These are phyloP conservation scores for Coemansia sp. DNA, from an alignment of 192 early-diverging fungal genomes.

Conservation along the genomic window DNA sequence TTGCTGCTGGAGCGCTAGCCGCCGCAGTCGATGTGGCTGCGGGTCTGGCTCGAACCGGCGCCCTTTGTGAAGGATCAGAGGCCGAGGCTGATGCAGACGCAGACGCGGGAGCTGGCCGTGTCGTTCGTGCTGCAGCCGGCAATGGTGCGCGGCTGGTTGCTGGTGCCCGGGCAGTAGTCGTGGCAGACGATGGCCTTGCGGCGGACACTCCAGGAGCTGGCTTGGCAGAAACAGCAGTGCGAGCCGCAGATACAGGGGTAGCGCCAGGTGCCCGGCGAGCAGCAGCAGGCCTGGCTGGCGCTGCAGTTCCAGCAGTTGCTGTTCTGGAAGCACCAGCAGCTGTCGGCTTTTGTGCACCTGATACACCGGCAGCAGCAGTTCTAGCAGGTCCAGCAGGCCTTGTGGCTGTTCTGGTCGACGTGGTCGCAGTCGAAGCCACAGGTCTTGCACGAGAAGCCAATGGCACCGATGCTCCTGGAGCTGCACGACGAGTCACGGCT, in stretches of 20 bases:
- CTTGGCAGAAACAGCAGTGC: conserved; percentile 15
- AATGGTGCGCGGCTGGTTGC: not conserved
- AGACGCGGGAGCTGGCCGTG: conserved; percentile 10
- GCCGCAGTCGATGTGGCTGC: not conserved
- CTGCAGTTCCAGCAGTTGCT: not conserved
- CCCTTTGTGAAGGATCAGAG: not conserved
- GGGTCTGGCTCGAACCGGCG: conserved; percentile 3
- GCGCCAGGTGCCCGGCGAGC: conserved; percentile 2
- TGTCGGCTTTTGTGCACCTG: not conserved
- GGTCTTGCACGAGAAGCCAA: conserved; percentile 2
- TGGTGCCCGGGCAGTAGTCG: conserved; percentile 9
- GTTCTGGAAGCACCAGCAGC: not conserved
- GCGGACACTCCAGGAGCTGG: not conserved
- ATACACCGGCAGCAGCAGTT: not conserved
- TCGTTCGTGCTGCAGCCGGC: conserved; percentile 2
- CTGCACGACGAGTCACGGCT: not conserved
- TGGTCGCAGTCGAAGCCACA: conserved; percentile 3
- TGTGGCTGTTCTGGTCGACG: conserved; percentile 7
- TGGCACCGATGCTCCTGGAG: not conserved
- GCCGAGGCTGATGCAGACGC: conserved; percentile 4
- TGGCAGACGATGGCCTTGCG: conserved; percentile 1
- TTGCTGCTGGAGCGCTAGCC: not conserved
- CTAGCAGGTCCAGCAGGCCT: conserved; percentile 3
- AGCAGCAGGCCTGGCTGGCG: not conserved
- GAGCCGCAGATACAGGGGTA: not conserved